These are phyloP conservation scores for Daldinia decipiens DNA, from an alignment of 495 filamentous ascomycete genomes.

Conservation along the genomic window DNA sequence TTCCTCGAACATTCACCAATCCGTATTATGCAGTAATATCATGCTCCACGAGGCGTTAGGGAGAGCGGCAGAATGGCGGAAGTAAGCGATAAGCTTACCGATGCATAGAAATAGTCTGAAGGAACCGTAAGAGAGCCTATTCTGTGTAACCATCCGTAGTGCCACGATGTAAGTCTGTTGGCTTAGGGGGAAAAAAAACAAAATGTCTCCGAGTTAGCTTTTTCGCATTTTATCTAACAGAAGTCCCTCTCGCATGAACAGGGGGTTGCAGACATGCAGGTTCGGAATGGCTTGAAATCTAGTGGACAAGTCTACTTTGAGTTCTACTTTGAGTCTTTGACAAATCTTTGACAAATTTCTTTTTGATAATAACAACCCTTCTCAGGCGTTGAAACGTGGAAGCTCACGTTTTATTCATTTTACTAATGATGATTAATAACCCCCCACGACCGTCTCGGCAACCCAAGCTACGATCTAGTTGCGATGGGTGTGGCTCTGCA, in stretches of 20 bases:
- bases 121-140: background rate
- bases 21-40: background rate
- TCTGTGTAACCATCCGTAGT: background rate
- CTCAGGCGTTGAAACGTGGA: slow-evolving; percentile 46
- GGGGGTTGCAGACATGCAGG: background rate
- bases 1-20: background rate
- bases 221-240: background rate
- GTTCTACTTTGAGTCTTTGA: background rate
- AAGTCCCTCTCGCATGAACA: background rate
- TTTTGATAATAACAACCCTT: background rate
- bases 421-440: slow-evolving; percentile 5
- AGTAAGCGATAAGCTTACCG: slow-evolving; percentile 4
- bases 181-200: background rate
- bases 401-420: background rate
- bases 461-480: slow-evolving; percentile 11
- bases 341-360: background rate
- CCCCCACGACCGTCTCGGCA: background rate
- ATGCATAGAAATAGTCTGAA: background rate
- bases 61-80: background rate
- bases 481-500: slow-evolving; percentile 12
- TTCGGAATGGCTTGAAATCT: background rate
- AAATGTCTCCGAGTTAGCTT: background rate
- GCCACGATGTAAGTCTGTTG: background rate
- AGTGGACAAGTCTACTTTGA: slow-evolving; percentile 2
- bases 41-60: background rate